A percentile compares a stretch with the other conserved stretches of the same genome.
Evolutionary conservation across 2,329 filamentous ascomycete species (phyloP).

Genomic region (Fusarium xyrophilum): DNA sequence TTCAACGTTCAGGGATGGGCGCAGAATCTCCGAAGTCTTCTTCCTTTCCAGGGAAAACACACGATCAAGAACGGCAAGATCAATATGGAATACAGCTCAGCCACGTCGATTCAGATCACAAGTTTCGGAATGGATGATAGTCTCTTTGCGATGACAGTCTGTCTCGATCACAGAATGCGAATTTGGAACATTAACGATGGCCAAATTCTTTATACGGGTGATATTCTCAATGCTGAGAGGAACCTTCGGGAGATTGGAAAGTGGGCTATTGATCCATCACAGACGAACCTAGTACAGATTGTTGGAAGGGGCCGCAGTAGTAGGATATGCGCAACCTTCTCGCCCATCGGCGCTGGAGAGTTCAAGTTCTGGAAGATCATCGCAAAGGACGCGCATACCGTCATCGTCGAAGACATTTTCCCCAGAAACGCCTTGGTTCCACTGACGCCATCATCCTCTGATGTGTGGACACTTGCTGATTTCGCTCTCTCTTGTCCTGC

Average conservation of each 20-base stretch:
- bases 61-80: constrained; percentile 69
- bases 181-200: constrained; percentile 90
- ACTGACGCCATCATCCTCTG: constrained; percentile 72
- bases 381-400: constrained; percentile 67
- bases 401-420: constrained; percentile 76
- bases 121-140: constrained; percentile 57
- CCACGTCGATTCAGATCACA: constrained; percentile 66
- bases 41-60: constrained; percentile 70
- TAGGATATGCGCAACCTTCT: constrained; percentile 77
- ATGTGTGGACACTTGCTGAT: constrained; percentile 81
- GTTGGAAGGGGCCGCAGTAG: constrained; percentile 64
- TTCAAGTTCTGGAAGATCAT: constrained; percentile 93
- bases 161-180: constrained; percentile 85
- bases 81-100: constrained; percentile 71
- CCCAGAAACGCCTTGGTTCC: constrained; percentile 67
- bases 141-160: constrained; percentile 76
- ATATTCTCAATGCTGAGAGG: constrained; percentile 74
- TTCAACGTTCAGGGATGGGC: constrained; percentile 78
- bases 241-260: constrained; percentile 73
- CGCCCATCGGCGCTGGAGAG: constrained; percentile 82
- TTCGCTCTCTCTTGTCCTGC: constrained; percentile 68
- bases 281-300: constrained; percentile 77
- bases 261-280: constrained; percentile 79
- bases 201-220: constrained; percentile 75
- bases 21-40: constrained; percentile 68